phyloP scores from a whole-genome alignment of 2,329 filamentous ascomycete species.

The Fusarium veterinarium region DNA sequence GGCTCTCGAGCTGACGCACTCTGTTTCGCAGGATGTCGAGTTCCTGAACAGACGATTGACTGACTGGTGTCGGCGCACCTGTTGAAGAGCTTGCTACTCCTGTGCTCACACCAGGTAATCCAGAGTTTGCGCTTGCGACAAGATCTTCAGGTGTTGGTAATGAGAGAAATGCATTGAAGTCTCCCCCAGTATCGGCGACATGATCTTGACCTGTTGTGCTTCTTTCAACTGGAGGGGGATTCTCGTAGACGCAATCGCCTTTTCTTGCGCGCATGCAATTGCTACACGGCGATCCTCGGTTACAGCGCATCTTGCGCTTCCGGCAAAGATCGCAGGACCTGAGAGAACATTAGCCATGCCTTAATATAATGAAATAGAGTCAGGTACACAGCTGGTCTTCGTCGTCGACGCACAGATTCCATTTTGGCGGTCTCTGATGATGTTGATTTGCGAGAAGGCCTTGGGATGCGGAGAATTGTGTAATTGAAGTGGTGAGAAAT shows the following conservation, averaged over 20 bases:
- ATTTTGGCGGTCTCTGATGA: constrained; percentile 2
- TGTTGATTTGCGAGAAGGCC: no score
- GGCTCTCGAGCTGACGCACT: constrained; percentile 28
- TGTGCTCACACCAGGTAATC: background rate
- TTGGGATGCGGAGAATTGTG: background rate
- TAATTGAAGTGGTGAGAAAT: background rate
- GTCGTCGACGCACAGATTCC: constrained; percentile 40
- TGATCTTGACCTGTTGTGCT: background rate
- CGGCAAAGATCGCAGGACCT: constrained; percentile 57
- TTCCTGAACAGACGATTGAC: constrained; percentile 20
- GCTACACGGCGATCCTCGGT: constrained; percentile 54
- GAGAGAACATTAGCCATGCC: background rate
- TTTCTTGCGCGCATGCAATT: constrained; percentile 55
- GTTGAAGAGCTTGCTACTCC: background rate
- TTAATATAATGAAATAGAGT: fast-evolving
- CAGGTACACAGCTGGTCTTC: constrained; percentile 46
- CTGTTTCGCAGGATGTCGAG: constrained; percentile 22
- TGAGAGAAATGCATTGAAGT: background rate
- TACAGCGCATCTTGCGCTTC: constrained; percentile 58
- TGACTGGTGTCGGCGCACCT: background rate
- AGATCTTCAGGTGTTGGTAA: background rate
- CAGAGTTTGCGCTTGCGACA: background rate
- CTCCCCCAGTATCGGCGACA: fast-evolving
- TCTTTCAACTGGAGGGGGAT: constrained; percentile 2
- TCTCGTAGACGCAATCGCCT: constrained; percentile 50